A percentile compares a stretch with the other conserved stretches of the same genome.
phyloP scores from a whole-genome alignment of 2,329 filamentous ascomycete species.

The Fusarium palustre region DNA sequence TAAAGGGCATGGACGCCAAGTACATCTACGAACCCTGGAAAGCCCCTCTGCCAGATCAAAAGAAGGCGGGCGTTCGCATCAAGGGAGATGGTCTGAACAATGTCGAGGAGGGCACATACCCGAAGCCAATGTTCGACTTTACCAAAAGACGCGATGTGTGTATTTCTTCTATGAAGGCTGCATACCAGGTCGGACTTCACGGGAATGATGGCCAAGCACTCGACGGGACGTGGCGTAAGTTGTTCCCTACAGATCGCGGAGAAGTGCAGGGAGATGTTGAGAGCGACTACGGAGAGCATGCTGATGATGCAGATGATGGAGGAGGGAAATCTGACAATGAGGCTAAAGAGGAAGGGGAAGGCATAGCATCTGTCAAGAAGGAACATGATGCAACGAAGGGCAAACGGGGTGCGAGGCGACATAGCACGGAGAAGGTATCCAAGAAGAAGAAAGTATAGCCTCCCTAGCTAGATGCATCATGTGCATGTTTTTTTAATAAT shows the following conservation, averaged over 20 bases:
- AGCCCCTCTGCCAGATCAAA: slow-evolving; percentile 75
- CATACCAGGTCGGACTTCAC: slow-evolving; percentile 73
- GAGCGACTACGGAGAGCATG: slow-evolving; percentile 51
- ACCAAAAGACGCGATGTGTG: slow-evolving; percentile 70
- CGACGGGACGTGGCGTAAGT: slow-evolving; percentile 67
- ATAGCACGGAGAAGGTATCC: slow-evolving; percentile 24
- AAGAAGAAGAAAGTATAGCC: slow-evolving; percentile 46
- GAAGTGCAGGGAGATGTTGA: slow-evolving; percentile 57
- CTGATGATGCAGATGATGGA: slow-evolving; percentile 47
- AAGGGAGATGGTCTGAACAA: slow-evolving; percentile 63
- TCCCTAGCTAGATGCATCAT: background rate
- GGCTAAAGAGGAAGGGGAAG: slow-evolving; percentile 24
- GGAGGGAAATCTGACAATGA: slow-evolving; percentile 44
- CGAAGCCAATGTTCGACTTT: slow-evolving; percentile 84
- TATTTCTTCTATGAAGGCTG: slow-evolving; percentile 75
- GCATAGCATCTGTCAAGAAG: slow-evolving; percentile 23
- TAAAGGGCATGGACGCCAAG: slow-evolving; percentile 70
- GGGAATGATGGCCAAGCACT: slow-evolving; percentile 72
- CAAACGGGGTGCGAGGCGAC: slow-evolving; percentile 44
- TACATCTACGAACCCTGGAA: slow-evolving; percentile 87
- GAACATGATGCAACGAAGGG: background rate
- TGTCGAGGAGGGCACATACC: slow-evolving; percentile 66
- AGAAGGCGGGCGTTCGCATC: slow-evolving; percentile 72
- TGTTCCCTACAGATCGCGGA: slow-evolving; percentile 57
- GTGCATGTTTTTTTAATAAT: background rate